Evolutionary conservation across 1,284 basidiomycete genomes (phyloP).

Genomic region (Dichomitus squalens): DNA sequence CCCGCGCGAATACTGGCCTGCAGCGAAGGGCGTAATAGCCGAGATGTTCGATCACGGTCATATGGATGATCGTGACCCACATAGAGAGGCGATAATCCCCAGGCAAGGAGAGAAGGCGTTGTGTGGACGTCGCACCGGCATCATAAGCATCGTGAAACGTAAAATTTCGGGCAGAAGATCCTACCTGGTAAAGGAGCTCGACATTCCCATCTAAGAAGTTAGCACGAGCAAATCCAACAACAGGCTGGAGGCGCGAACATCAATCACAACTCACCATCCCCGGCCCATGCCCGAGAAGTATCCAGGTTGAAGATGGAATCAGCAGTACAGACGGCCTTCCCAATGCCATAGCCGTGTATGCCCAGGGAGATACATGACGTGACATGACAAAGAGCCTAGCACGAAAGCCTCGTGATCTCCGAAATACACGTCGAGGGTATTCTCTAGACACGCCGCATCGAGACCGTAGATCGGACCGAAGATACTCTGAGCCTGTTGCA

Average conservation of each 20-base stretch:
- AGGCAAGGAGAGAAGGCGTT: slow-evolving; percentile 40
- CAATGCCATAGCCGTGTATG: slow-evolving; percentile 43
- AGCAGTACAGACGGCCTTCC: slow-evolving; percentile 42
- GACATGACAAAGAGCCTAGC: slow-evolving; percentile 36
- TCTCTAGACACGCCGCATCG: slow-evolving; percentile 28
- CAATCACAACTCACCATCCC: not conserved
- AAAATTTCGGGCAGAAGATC: slow-evolving; percentile 11
- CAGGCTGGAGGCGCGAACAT: slow-evolving; percentile 31
- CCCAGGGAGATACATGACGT: slow-evolving; percentile 40
- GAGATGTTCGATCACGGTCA: slow-evolving; percentile 35
- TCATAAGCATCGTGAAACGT: slow-evolving; percentile 10
- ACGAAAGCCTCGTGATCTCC: slow-evolving; percentile 40
- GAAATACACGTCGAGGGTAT: slow-evolving; percentile 40
- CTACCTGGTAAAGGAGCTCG: slow-evolving; percentile 37
- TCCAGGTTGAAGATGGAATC: slow-evolving; percentile 46
- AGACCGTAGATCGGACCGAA: slow-evolving; percentile 41
- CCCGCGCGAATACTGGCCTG: slow-evolving; percentile 45
- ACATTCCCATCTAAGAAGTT: slow-evolving; percentile 46
- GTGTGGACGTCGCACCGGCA: slow-evolving; percentile 37
- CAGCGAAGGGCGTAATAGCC: slow-evolving; percentile 41
- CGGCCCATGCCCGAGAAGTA: not conserved
- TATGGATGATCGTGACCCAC: slow-evolving; percentile 46
- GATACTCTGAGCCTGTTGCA: slow-evolving; percentile 39
- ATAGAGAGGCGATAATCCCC: slow-evolving; percentile 39
- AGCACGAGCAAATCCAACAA: slow-evolving; percentile 42